phyloP scores from a whole-genome alignment of 371 early-diverging fungal genomes.

The Mucor racemosus region DNA sequence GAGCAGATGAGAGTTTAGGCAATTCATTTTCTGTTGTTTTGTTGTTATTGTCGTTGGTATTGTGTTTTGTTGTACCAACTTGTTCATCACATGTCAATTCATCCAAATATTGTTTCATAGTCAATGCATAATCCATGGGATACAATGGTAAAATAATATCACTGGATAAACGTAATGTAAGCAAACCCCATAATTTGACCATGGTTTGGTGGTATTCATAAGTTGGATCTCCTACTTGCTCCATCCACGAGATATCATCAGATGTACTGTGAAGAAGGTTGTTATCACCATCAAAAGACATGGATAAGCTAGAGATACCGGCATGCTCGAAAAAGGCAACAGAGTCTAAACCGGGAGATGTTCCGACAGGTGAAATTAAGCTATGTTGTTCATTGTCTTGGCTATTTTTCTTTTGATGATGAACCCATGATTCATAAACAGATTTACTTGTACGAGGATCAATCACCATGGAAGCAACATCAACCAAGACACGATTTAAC shows the following conservation, averaged over 20 bases:
- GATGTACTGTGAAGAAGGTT: conserved; percentile 65
- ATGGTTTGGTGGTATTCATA: conserved; percentile 63
- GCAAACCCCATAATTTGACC: conserved; percentile 44
- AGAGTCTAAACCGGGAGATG: conserved; percentile 53
- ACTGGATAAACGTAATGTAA: conserved; percentile 40
- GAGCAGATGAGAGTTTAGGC: conserved; percentile 9
- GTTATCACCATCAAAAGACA: conserved; percentile 48
- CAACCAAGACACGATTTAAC: conserved; percentile 49
- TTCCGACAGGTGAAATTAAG: conserved; percentile 36
- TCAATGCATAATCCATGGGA: conserved; percentile 43
- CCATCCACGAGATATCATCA: conserved; percentile 57
- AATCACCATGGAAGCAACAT: conserved; percentile 53
- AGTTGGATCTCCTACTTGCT: conserved; percentile 59
- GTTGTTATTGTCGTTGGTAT: conserved; percentile 3
- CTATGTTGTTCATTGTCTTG: conserved; percentile 19
- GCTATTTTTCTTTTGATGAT: conserved; percentile 11
- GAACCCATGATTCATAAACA: conserved; percentile 58
- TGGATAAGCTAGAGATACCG: conserved; percentile 60
- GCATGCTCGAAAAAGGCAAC: conserved; percentile 63
- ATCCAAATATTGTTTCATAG: conserved; percentile 16
- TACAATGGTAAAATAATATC: conserved; percentile 40
- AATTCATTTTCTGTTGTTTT: conserved; percentile 13
- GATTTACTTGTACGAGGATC: conserved; percentile 55
- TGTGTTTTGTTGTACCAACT: background rate
- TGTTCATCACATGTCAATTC: conserved; percentile 10